These are phyloP conservation scores for Wickerhamiella azyma DNA, from an alignment of 805 yeast genomes.

Conservation along the genomic window DNA sequence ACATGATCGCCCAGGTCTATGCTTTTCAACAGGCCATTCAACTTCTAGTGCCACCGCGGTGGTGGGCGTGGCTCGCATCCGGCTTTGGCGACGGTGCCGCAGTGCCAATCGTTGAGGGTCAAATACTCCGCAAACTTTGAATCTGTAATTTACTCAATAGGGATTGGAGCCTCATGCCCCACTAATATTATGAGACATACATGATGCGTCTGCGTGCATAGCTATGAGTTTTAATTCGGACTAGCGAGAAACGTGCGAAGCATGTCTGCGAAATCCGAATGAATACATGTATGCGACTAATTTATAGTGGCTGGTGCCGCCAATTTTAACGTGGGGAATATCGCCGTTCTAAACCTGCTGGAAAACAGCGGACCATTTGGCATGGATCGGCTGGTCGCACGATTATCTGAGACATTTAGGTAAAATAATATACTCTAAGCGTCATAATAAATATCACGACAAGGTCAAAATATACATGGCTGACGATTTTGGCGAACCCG, in stretches of 20 bases:
- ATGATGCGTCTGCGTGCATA: background rate
- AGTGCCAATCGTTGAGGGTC: too few species aligned
- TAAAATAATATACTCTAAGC: background rate
- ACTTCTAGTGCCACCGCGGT: too few species aligned
- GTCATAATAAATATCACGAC: background rate
- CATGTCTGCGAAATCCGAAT: too few species aligned
- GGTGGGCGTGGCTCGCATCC: too few species aligned
- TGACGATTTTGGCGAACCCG: background rate
- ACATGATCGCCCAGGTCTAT: too few species aligned
- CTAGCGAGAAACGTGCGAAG: background rate
- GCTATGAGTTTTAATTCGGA: background rate
- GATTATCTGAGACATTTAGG: constrained; percentile 7
- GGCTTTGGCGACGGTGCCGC: too few species aligned
- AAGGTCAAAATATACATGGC: background rate
- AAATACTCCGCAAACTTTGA: background rate
- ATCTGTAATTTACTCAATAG: background rate
- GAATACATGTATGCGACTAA: too few species aligned
- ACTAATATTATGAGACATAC: background rate
- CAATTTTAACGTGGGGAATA: too few species aligned
- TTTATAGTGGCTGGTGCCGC: background rate
- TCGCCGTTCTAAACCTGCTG: background rate
- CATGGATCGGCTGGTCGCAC: background rate
- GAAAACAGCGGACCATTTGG: background rate
- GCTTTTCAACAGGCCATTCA: too few species aligned
- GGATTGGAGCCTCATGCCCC: background rate